A percentile compares a stretch with the other conserved stretches of the same genome.
phyloP scores from a whole-genome alignment of 768 basidiomycete species.

The Collybiopsis luxurians region DNA sequence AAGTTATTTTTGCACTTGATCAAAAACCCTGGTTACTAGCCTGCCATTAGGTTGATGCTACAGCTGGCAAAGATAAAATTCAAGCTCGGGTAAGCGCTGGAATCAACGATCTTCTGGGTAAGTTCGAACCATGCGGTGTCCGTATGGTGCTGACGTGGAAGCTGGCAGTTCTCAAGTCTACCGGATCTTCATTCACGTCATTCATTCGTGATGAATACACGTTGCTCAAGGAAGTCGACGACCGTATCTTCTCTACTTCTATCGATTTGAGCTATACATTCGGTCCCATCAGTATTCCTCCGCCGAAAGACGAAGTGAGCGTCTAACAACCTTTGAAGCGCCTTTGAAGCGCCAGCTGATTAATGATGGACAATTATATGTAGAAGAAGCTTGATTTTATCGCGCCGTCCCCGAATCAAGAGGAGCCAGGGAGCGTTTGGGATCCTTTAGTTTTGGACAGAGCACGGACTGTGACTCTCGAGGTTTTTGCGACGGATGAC shows the following conservation, averaged over 20 bases:
- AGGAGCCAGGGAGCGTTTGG: slow-evolving; percentile 52
- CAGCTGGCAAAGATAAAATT: slow-evolving; percentile 58
- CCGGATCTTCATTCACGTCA: slow-evolving; percentile 79
- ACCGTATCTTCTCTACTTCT: slow-evolving; percentile 89
- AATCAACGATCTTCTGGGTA: slow-evolving; percentile 78
- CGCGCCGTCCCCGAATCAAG: slow-evolving; percentile 30
- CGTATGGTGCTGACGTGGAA: not conserved
- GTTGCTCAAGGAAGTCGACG: slow-evolving; percentile 79
- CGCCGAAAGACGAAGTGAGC: slow-evolving; percentile 42
- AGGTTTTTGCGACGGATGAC: slow-evolving; percentile 83
- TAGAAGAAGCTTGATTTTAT: slow-evolving; percentile 47
- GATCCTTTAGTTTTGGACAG: slow-evolving; percentile 51
- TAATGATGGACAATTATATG: too few relatives aligned
- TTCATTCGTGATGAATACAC: slow-evolving; percentile 88
- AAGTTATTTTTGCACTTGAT: slow-evolving; percentile 9
- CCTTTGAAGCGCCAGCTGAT: not conserved
- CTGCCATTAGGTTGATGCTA: slow-evolving; percentile 55
- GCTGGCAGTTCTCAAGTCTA: slow-evolving; percentile 77
- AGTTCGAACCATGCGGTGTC: slow-evolving; percentile 15
- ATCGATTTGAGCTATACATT: slow-evolving; percentile 77
- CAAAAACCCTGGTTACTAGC: not conserved
- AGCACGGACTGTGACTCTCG: slow-evolving; percentile 66
- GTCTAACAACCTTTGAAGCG: not conserved
- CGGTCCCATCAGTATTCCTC: slow-evolving; percentile 38
- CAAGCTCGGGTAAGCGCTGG: slow-evolving; percentile 65